These are phyloP conservation scores for Diaporthe citriasiana DNA, from an alignment of 2,329 filamentous ascomycete genomes.

Conservation along the genomic window DNA sequence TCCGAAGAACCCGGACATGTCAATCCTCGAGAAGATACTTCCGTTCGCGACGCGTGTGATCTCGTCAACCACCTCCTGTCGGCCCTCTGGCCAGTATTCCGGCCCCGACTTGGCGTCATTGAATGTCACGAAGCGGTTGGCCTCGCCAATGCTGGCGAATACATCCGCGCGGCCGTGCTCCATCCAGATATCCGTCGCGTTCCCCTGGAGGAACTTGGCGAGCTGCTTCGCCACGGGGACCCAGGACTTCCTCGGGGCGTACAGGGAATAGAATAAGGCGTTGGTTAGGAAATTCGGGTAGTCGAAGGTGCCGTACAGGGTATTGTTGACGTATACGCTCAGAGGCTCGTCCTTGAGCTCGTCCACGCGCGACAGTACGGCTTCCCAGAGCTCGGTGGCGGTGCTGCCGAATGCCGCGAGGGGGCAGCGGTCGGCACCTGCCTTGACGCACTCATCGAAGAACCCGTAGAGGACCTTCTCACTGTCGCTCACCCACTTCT, in stretches of 20 bases:
- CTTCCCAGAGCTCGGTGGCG: constrained; percentile 50
- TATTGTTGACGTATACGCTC: constrained; percentile 57
- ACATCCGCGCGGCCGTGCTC: constrained; percentile 48
- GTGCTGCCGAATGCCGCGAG: constrained; percentile 56
- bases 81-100: constrained; percentile 52
- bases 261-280: constrained; percentile 56
- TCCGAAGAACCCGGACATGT: constrained; percentile 48
- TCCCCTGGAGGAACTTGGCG: constrained; percentile 53
- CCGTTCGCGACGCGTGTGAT: constrained; percentile 51
- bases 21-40: constrained; percentile 49
- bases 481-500: constrained; percentile 55
- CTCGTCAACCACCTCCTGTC: constrained; percentile 51
- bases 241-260: constrained; percentile 54
- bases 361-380: constrained; percentile 51
- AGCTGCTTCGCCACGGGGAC: constrained; percentile 52
- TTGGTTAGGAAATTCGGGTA: constrained; percentile 52
- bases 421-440: constrained; percentile 58
- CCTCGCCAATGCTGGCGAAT: constrained; percentile 47
- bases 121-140: constrained; percentile 47
- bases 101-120: constrained; percentile 51
- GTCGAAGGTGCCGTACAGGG: constrained; percentile 55
- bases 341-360: constrained; percentile 55
- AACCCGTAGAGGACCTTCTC: constrained; percentile 59
- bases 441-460: constrained; percentile 62
- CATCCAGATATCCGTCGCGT: constrained; percentile 55